Evolutionary conservation across 1,284 basidiomycete species (phyloP), one percentile per base, ranked within the genome.

Genomic region (Naganishia cerealis): DNA sequence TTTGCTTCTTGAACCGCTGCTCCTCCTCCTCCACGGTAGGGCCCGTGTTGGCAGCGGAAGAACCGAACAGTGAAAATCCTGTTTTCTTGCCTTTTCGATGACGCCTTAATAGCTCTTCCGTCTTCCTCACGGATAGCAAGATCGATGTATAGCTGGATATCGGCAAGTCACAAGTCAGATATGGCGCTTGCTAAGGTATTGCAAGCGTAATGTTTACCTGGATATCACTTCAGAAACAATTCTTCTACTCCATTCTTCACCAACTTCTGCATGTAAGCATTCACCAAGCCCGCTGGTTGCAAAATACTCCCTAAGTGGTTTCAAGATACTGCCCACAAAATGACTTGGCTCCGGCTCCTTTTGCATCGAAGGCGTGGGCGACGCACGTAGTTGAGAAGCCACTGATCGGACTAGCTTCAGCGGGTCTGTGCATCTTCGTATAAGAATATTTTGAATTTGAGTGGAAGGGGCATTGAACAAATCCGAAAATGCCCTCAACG

Each of bases 351-450:
- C 88, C 6, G 84, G 85, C 67, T 55, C 43, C 66, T 70, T 67
- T n/a, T 70, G 53, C 29, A 72, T 71, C 3, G 75, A 57, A 16
- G 74, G 71, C 48, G 55, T 21, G 91, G 91, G 90, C 90, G 21
- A 80, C 91, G 50, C 83, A 90, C 69, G 92, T 88, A 72, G 93
- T 91, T 83, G 87, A 87, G 79, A 89, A 0, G 92, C 91, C 73
- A 96, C 90, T 0, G 91, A 90, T 56, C 92, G 87, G 57, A 97
- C 91, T 12, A 90, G 87, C 43, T 90, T 86, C 52, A 99, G 85
- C 3, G 90, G 88, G 73, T 96, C 94, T 70, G 87, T 88, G 72
- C 89, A 92, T 15, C 92, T 87, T 59, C 86, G 85, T 7, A 86
- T 86, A 26, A 98, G 81, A 66, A 94, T 87, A 5, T 81, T 75